Evolutionary conservation across 768 basidiomycete genomes (phyloP).

Genomic region (Mycena pura): DNA sequence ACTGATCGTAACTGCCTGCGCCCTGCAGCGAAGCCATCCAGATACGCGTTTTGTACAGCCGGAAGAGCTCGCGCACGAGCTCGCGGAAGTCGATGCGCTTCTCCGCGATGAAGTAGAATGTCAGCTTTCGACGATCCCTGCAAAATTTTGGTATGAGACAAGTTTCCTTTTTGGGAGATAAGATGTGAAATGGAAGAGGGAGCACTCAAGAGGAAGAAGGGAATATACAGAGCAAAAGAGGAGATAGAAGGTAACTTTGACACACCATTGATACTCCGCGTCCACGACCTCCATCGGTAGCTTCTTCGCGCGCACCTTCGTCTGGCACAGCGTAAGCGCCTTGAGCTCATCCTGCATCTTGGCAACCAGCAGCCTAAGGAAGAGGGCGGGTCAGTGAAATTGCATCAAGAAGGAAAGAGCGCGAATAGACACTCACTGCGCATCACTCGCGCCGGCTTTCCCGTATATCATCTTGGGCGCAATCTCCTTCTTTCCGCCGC

Average conservation of each 20-base stretch:
- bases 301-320: conserved; percentile 91
- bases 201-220: background rate
- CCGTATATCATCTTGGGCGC: conserved; percentile 97
- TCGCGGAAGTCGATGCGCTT: conserved; percentile 97
- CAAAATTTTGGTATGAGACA: background rate
- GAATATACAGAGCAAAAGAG: background rate
- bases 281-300: conserved; percentile 99
- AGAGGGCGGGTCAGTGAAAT: background rate
- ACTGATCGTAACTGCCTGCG: conserved; percentile 26
- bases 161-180: background rate
- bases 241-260: conserved; percentile 11
- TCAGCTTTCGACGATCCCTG: conserved; percentile 97
- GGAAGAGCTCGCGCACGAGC: conserved; percentile 92
- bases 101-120: conserved; percentile 97
- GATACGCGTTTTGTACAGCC: conserved; percentile 92
- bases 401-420: background rate
- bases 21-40: conserved; percentile 92
- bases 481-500: conserved; percentile 82
- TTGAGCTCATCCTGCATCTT: conserved; percentile 93
- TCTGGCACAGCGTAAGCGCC: conserved; percentile 89
- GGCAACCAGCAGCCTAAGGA: conserved; percentile 67
- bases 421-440: conserved; percentile 55
- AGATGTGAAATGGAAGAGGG: no score
- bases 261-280: conserved; percentile 97
- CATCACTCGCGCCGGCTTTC: conserved; percentile 84